phyloP scores from a whole-genome alignment of 2,329 filamentous ascomycete species.

The Drechslerella coelobrocha region DNA sequence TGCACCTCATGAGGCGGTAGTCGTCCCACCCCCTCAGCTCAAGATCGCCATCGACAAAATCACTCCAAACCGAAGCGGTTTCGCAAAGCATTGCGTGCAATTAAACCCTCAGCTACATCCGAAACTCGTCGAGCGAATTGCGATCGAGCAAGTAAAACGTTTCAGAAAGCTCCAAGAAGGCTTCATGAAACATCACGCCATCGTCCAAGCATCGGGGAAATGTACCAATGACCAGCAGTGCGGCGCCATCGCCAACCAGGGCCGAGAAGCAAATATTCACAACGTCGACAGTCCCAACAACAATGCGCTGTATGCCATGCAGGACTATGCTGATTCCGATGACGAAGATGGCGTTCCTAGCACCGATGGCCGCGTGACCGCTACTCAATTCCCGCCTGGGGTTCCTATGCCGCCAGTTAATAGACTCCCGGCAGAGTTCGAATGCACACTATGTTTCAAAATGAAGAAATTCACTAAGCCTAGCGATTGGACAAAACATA shows the following conservation, averaged over 20 bases:
- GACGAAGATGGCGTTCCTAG: constrained; percentile 65
- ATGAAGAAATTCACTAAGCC: constrained; percentile 87
- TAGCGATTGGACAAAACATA: constrained; percentile 96
- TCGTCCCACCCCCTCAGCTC: constrained; percentile 59
- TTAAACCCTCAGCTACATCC: constrained; percentile 76
- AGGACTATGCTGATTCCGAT: constrained; percentile 62
- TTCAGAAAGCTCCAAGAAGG: constrained; percentile 78
- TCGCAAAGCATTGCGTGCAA: constrained; percentile 73
- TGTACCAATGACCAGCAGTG: constrained; percentile 56
- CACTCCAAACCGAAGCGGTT: constrained; percentile 75
- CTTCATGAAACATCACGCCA: constrained; percentile 73
- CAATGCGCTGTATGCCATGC: constrained; percentile 58
- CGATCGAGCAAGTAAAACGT: constrained; percentile 77
- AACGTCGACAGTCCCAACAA: constrained; percentile 63
- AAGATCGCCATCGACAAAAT: constrained; percentile 67
- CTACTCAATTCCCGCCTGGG: constrained; percentile 77
- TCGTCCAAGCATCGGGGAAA: constrained; percentile 59
- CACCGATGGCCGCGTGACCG: constrained; percentile 71
- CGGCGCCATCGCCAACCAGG: constrained; percentile 55
- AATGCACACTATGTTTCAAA: constrained; percentile 86
- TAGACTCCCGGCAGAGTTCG: constrained; percentile 81
- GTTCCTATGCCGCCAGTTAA: constrained; percentile 81
- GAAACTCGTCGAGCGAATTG: constrained; percentile 78
- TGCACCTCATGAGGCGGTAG: constrained; percentile 68
- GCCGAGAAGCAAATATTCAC: constrained; percentile 42